phyloP scores from a whole-genome alignment of 148 eudicot species.

The Dianthus caryophyllus region DNA sequence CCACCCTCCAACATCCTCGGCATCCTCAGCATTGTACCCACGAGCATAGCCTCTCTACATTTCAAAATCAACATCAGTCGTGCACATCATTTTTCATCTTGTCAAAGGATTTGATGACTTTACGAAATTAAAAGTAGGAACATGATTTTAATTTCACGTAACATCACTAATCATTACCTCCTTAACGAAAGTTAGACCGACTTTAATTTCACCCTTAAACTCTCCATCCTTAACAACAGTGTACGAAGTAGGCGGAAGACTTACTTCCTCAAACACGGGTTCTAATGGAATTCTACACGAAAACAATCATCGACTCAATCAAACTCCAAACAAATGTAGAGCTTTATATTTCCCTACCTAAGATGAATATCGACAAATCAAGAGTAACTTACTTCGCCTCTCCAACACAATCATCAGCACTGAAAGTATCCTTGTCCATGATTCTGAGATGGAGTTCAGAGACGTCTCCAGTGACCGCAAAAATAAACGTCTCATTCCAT shows the following conservation, averaged over 20 bases:
- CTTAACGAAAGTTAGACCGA: constrained; percentile 54
- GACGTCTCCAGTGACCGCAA: constrained; percentile 42
- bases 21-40: constrained; percentile 29
- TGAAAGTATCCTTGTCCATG: constrained; percentile 59
- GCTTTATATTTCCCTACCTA: neutral
- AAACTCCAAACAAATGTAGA: neutral
- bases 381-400: constrained; percentile 53
- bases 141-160: neutral
- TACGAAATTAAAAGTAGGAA: neutral
- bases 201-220: constrained; percentile 58
- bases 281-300: constrained; percentile 48
- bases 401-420: constrained; percentile 67
- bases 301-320: neutral
- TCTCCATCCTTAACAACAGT: constrained; percentile 60
- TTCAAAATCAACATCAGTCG: constrained; percentile 4
- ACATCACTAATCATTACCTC: constrained; percentile 32
- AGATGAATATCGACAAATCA: neutral
- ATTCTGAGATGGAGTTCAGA: constrained; percentile 48
- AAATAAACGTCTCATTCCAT: constrained; percentile 82
- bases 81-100: no score
- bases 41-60: constrained; percentile 33
- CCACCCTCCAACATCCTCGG: constrained; percentile 68
- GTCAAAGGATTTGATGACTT: no score
- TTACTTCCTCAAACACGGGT: constrained; percentile 49
- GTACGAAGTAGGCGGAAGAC: constrained; percentile 44